Percentiles rank a stretch among this genome's conserved stretches.
Conservation (phyloP, 1,284 basidiomycete genomes). For the Papiliotrema laurentii region DNA sequence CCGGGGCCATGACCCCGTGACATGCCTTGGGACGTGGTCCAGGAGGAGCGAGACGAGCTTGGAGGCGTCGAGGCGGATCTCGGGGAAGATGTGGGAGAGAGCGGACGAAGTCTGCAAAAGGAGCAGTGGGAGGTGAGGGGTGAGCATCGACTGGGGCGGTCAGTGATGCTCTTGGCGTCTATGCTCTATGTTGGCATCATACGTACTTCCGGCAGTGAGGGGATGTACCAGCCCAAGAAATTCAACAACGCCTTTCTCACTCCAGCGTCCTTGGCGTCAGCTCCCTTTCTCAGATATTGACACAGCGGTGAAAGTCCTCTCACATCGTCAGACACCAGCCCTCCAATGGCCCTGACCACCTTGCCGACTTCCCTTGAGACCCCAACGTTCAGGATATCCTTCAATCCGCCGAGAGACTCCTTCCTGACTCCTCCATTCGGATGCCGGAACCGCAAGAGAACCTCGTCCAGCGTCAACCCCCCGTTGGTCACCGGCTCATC, state of each 20-base stretch:
- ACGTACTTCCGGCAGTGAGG: slow-evolving; percentile 59
- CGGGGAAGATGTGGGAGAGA: slow-evolving; percentile 90
- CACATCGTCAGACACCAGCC: slow-evolving; percentile 77
- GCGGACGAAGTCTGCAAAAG: slow-evolving; percentile 85
- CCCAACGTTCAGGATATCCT: slow-evolving; percentile 68
- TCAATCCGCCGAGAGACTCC: slow-evolving; percentile 76
- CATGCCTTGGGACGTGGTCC: slow-evolving; percentile 62
- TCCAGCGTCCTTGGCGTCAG: slow-evolving; percentile 42
- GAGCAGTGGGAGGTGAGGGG: slow-evolving; percentile 67
- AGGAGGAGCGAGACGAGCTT: slow-evolving; percentile 75
- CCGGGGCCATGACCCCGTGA: slow-evolving; percentile 64
- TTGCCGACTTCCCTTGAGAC: slow-evolving; percentile 59
- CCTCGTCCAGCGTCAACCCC: slow-evolving; percentile 71
- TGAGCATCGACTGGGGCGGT: slow-evolving; percentile 57
- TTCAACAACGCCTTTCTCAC: slow-evolving; percentile 50
- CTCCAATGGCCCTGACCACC: slow-evolving; percentile 64
- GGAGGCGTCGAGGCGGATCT: slow-evolving; percentile 85
- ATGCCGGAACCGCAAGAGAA: slow-evolving; percentile 76
- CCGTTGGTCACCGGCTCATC: slow-evolving; percentile 71
- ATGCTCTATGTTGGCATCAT: slow-evolving; percentile 1
- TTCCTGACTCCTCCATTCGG: slow-evolving; percentile 70
- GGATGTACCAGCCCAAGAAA: slow-evolving; percentile 65
- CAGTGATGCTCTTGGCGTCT: slow-evolving; percentile 4
- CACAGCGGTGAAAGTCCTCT: slow-evolving; percentile 8
- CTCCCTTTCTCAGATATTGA: too few relatives aligned